A percentile compares a stretch with the other conserved stretches of the same genome.
phyloP scores from a whole-genome alignment of 2,329 filamentous ascomycete genomes.

The Exophiala lecanii-corni region DNA sequence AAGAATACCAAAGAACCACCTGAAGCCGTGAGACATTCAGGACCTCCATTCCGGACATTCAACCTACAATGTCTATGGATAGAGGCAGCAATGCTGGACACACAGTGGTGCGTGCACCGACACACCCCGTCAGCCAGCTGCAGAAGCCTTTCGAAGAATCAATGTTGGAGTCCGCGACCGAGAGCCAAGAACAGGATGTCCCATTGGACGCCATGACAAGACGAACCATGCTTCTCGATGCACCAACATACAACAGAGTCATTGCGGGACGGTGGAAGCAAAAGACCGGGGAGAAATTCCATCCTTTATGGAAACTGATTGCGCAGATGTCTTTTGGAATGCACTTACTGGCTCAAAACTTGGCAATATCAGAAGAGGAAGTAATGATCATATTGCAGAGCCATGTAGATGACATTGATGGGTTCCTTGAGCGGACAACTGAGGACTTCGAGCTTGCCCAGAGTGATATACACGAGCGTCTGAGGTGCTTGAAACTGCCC shows the following conservation, averaged over 20 bases:
- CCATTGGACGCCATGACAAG: constrained; percentile 43
- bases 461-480: constrained; percentile 72
- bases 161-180: constrained; percentile 35
- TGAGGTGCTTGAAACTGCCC: constrained; percentile 74
- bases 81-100: constrained; percentile 11
- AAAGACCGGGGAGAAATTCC: constrained; percentile 69
- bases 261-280: constrained; percentile 73
- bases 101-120: constrained; percentile 27
- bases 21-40: no score
- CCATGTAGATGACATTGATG: constrained; percentile 91
- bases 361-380: constrained; percentile 83
- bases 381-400: constrained; percentile 84
- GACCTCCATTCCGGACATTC: no score
- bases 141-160: constrained; percentile 45
- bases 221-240: constrained; percentile 64
- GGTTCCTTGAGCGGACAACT: constrained; percentile 77
- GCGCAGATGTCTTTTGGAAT: constrained; percentile 93
- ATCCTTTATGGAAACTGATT: constrained; percentile 84
- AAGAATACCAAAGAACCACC: no score
- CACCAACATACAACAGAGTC: constrained; percentile 62
- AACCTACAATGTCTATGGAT: constrained; percentile 17
- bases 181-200: constrained; percentile 29
- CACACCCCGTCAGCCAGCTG: constrained; percentile 39
- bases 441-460: constrained; percentile 79
- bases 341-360: constrained; percentile 75